Conservation (phyloP, 805 yeast species). For the Saturnispora quitensis region DNA sequence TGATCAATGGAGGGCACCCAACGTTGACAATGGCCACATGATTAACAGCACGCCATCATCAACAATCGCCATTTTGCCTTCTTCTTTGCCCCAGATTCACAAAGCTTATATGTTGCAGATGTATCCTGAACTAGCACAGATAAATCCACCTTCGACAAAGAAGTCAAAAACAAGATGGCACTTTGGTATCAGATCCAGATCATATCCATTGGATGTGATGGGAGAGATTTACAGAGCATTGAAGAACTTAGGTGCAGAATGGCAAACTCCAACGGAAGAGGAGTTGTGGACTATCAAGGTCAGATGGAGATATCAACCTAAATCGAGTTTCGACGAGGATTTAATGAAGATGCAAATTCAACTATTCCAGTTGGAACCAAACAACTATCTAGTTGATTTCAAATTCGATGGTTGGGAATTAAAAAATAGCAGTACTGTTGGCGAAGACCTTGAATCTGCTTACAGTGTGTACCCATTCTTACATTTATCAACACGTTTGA, state of each 20-base stretch:
- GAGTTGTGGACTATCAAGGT: constrained; percentile 94
- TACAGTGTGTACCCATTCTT: constrained; percentile 92
- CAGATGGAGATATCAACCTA: constrained; percentile 72
- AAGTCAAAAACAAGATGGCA: constrained; percentile 97
- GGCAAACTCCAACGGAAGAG: constrained; percentile 93
- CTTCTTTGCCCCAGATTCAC: constrained; percentile 90
- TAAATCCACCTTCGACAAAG: constrained; percentile 51
- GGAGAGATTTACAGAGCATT: constrained; percentile 94
- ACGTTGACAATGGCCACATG: constrained; percentile 21
- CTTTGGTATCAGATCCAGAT: constrained; percentile 91
- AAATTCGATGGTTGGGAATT: constrained; percentile 97
- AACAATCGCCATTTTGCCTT: constrained; percentile 86
- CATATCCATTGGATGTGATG: constrained; percentile 97
- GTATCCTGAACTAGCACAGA: constrained; percentile 25
- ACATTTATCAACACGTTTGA: constrained; percentile 83
- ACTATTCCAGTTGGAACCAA: constrained; percentile 89
- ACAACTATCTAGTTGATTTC: constrained; percentile 91
- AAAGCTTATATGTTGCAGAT: constrained; percentile 73
- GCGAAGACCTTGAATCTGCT: constrained; percentile 72
- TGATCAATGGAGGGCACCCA: constrained; percentile 25
- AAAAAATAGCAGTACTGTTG: constrained; percentile 31
- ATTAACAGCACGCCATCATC: constrained; percentile 49
- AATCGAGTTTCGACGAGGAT: constrained; percentile 44
- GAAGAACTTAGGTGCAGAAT: constrained; percentile 90
- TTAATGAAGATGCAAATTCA: constrained; percentile 96